These are phyloP conservation scores for Prunella vulgaris DNA, from an alignment of 257 asterid genomes.

Conservation along the genomic window DNA sequence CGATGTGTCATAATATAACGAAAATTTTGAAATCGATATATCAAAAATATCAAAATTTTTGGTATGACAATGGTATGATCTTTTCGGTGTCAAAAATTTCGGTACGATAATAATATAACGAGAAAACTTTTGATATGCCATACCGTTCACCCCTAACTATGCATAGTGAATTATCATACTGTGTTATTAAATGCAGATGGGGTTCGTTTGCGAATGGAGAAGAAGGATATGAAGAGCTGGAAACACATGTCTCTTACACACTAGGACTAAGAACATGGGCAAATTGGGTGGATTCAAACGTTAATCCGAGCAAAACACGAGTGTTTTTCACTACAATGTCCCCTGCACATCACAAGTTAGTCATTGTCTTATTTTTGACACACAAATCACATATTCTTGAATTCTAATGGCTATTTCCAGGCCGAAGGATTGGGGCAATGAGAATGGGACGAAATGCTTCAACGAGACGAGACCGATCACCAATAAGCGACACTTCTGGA, in stretches of 20 bases:
- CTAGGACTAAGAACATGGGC: slow-evolving; percentile 89
- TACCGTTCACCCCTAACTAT: no score
- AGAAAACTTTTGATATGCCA: no score
- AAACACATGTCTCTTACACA: slow-evolving; percentile 56
- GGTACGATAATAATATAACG: no score
- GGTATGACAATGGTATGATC: no score
- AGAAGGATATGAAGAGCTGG: slow-evolving; percentile 72
- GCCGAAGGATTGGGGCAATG: slow-evolving; percentile 72
- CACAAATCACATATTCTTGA: neutral
- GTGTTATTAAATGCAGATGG: slow-evolving; percentile 47
- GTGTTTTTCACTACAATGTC: slow-evolving; percentile 91
- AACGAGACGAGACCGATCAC: slow-evolving; percentile 70
- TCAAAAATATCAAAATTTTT: no score
- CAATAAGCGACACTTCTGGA: slow-evolving; percentile 65
- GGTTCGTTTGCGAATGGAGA: slow-evolving; percentile 82
- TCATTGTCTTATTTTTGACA: neutral
- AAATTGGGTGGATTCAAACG: slow-evolving; percentile 85
- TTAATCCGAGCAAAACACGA: slow-evolving; percentile 57
- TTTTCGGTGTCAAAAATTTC: no score
- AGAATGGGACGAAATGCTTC: slow-evolving; percentile 63
- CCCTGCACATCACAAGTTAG: slow-evolving; percentile 72
- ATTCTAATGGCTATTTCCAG: slow-evolving; percentile 20
- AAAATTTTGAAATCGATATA: no score
- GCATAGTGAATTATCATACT: neutral
- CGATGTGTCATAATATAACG: no score